Base-by-base conservation (phyloP, 768 basidiomycete genomes). In the Naganishia kalamii region DNA sequence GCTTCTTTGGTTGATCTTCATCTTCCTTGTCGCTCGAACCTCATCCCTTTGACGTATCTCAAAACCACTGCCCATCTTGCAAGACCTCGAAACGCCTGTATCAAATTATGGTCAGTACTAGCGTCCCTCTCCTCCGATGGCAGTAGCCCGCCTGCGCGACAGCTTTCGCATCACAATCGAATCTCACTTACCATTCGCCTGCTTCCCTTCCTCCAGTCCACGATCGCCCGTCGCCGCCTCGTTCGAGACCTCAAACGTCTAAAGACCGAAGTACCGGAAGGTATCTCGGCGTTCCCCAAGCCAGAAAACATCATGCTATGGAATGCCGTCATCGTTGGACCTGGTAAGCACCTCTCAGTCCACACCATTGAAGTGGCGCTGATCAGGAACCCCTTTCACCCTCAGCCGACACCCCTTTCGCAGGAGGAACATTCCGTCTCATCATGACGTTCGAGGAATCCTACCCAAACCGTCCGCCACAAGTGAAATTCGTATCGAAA, bases 311-410 rank as follows among this genome's bases (percentile, higher is more conserved):
- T 99, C 79, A 96, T 98, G 92, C 83, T 97, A 17, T 99, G 96
- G 96, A 99, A 99, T 73, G 96, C 96, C 1, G 96, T 99, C 64
- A 99, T 99, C 68, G 98, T 99, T 75, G 96, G 96, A 2, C 96
- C 96, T 79, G 88, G 94, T 92, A 65, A 74, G 87, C 80, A 8
- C 19, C 25, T 61, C 27, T 60, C 32, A 29, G 37, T 44, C 50
- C 30, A 49, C 25, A 43, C 0, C 17, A 17, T 30, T 59, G 46
- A 66, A 19, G 19, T 30, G 12, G 15, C 27, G 15, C 48, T 47
- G 43, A 21, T 48, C 40, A 10, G 40, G 19, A 19, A 10, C 40
- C 11, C 40, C 40, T 44, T 4, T 23, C 5, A 11, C 23, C 17
- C 62, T 54, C 78, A 97, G 96, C 88, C 77, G 96, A 98, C 66